Evolutionary conservation across 768 basidiomycete genomes (phyloP).

Genomic region (Amanita subjunquillea): DNA sequence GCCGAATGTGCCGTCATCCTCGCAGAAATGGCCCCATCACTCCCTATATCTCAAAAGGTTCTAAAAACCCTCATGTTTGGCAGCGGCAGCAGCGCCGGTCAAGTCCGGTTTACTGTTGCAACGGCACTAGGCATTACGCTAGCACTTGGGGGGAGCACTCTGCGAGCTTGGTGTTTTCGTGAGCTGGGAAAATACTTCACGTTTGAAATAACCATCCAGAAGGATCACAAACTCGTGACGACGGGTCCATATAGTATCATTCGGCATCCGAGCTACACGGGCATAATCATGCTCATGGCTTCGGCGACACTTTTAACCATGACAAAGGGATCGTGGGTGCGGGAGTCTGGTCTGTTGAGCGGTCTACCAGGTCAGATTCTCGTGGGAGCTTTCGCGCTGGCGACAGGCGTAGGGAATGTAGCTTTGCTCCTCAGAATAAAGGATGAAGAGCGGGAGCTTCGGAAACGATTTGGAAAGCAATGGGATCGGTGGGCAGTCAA

Average conservation of each 20-base stretch:
- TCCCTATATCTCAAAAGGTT: neutral
- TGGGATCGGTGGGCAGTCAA: conserved; percentile 32
- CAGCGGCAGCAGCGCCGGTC: neutral
- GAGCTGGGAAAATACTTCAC: conserved; percentile 28
- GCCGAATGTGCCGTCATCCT: neutral
- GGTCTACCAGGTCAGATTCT: conserved; percentile 21
- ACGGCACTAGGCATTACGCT: conserved; percentile 4
- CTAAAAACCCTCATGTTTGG: neutral
- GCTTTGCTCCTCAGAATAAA: neutral
- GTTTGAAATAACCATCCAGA: conserved; percentile 22
- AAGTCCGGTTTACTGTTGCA: neutral
- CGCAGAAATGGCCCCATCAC: neutral
- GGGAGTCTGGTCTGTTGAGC: conserved; percentile 28
- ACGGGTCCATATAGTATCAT: conserved; percentile 21
- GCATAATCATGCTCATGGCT: conserved; percentile 8
- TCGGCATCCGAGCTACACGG: conserved; percentile 24
- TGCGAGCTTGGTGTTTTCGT: conserved; percentile 27
- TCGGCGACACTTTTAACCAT: conserved; percentile 26
- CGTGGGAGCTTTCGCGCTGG: conserved; percentile 13
- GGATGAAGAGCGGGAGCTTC: conserved; percentile 34
- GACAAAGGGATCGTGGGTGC: conserved; percentile 30
- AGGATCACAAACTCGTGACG: conserved; percentile 17
- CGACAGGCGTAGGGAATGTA: too few species aligned
- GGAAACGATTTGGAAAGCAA: conserved; percentile 27
- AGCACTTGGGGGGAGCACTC: conserved; percentile 15